Percentiles rank a stretch among this genome's conserved stretches.
Conservation (phyloP, 148 eudicot species). For the Diospyros lotus region DNA sequence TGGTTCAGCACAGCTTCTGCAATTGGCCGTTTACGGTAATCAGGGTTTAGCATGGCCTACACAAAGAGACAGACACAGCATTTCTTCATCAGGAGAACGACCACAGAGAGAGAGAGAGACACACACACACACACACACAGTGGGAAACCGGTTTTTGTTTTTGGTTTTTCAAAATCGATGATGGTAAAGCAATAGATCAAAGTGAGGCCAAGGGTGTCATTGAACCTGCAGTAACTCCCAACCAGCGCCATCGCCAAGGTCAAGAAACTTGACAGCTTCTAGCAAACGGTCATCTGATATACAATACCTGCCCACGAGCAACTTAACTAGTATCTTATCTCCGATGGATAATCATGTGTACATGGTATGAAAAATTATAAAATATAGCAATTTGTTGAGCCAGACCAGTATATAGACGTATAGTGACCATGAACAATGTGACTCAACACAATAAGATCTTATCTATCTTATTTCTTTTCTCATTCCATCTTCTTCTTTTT, state of each 20-base stretch:
- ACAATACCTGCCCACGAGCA: conserved; percentile 56
- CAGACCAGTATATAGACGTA: neutral
- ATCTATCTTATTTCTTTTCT: neutral
- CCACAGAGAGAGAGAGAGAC: neutral
- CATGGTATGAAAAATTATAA: neutral
- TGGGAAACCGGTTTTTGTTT: no score
- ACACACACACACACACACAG: neutral
- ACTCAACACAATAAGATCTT: neutral
- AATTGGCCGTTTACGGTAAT: conserved; percentile 79
- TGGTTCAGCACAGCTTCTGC: conserved; percentile 84
- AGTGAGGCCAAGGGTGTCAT: neutral
- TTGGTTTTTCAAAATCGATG: no score
- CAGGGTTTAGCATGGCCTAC: conserved; percentile 91
- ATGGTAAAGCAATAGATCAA: no score
- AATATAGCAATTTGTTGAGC: neutral
- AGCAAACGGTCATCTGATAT: conserved; percentile 79
- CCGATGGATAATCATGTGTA: neutral
- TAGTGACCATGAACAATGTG: neutral
- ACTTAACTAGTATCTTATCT: no score
- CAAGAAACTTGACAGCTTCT: conserved; percentile 90
- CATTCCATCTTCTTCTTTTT: no score
- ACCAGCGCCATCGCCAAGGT: conserved; percentile 87
- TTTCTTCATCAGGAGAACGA: neutral
- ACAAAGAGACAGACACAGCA: conserved; percentile 3
- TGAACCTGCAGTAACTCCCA: conserved; percentile 94